Base-by-base conservation (phyloP, 2,329 filamentous ascomycete species). In the Penicillium crustosum region DNA sequence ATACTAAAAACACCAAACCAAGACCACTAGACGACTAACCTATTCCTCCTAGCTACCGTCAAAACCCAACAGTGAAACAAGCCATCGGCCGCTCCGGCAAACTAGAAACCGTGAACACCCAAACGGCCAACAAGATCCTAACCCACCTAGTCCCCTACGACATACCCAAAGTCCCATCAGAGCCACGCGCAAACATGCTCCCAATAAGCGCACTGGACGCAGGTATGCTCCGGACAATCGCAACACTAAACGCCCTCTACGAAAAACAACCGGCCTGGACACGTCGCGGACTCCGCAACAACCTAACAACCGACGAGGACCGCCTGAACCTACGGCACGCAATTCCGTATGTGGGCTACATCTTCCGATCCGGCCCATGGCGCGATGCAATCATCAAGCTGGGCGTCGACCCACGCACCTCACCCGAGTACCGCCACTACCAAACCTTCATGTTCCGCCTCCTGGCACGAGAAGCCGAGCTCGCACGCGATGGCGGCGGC, bases 301-400 rank as follows among this genome's bases (percentile, higher is more conserved):
- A 84, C 52, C 80, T 97, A 31, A 67, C 68, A 6, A 75, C 76
- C 35, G 75, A 77, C 61, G 78, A 81, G 49, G 80, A 81, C 58
- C 79, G 81, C 27, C 79, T 81, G 53, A 75, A 79, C 19, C 77
- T 96, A 59, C 89, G 91, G 67, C 84, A 89, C 69, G 90, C 90
- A 47, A 84, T 93, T 52, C 89, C 91, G 61, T 93, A 94, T 67
- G 86, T 91, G 5, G 92, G 90, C 9, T 99, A 96, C 76, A 91
- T 93, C 75, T 97, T 97, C 81, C 89, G 89, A 58, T 91, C 89
- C 23, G 94, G 94, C 0, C 93, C 94, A 0, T 99, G 91, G 89
- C 85, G 91, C 62, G 93, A 97, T 73, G 88, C 90, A 3, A 86
- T 97, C 53, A 86, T 97, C 62, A 86, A 84, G 47, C 94, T 93